Percentiles rank a stretch among this genome's conserved stretches.
These are phyloP conservation scores for Oldenlandia corymbosa DNA, from an alignment of 257 asterid genomes.

Conservation along the genomic window DNA sequence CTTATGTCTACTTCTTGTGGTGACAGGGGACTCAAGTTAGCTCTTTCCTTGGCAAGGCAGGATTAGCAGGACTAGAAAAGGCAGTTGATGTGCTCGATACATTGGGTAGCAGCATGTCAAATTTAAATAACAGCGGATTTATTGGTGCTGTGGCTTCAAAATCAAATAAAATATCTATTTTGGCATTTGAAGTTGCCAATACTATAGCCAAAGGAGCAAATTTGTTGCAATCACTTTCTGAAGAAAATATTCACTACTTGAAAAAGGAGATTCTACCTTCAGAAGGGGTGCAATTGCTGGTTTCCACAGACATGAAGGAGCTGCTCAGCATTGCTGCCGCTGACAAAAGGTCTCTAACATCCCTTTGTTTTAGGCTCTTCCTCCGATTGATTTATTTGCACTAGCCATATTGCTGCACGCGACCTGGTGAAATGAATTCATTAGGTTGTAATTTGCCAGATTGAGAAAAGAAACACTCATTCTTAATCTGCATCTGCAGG, in stretches of 20 bases:
- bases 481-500: constrained; percentile 35
- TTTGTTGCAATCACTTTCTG: constrained; percentile 78
- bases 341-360: constrained; percentile 68
- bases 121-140: constrained; percentile 85
- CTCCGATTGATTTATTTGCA: too few species aligned
- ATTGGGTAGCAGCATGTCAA: constrained; percentile 97
- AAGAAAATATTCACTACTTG: constrained; percentile 58
- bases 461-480: neutral
- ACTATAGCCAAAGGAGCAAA: constrained; percentile 86
- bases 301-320: constrained; percentile 82
- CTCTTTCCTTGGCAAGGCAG: constrained; percentile 96
- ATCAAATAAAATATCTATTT: constrained; percentile 66
- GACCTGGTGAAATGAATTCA: neutral
- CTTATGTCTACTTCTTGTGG: constrained; percentile 18
- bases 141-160: constrained; percentile 59
- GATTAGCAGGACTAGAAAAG: constrained; percentile 78
- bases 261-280: constrained; percentile 78
- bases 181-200: constrained; percentile 97
- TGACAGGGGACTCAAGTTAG: constrained; percentile 67
- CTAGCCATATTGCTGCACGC: neutral
- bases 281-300: constrained; percentile 70
- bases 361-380: too few species aligned
- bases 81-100: constrained; percentile 97
- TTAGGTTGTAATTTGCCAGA: neutral
- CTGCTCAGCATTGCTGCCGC: constrained; percentile 89